Conservation (phyloP, 2,329 filamentous ascomycete species). For the Sclerotiophoma versabilis region DNA sequence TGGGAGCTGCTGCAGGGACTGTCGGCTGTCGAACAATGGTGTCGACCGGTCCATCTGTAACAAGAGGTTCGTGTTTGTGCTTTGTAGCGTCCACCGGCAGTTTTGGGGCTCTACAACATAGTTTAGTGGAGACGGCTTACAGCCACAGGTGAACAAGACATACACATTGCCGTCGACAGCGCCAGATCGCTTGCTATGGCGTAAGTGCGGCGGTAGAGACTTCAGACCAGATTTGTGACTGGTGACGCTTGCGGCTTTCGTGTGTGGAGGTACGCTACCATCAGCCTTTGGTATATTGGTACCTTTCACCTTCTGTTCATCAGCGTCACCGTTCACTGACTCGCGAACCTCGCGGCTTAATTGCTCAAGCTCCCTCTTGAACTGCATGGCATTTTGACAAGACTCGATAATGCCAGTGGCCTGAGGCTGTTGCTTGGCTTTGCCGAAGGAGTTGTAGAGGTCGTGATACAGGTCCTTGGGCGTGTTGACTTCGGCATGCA, state of each 20-base stretch:
- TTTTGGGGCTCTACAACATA: conserved; percentile 4
- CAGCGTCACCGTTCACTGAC: conserved; percentile 15
- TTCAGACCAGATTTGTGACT: conserved; percentile 13
- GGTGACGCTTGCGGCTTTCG: conserved; percentile 3
- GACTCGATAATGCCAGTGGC: conserved; percentile 16
- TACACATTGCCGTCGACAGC: conserved; percentile 6
- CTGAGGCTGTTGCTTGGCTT: conserved; percentile 26
- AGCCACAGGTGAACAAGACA: not conserved
- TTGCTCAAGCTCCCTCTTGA: conserved; percentile 27
- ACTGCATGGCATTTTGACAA: conserved; percentile 19
- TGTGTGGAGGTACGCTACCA: conserved; percentile 15
- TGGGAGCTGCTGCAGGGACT: conserved; percentile 13
- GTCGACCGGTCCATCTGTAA: conserved; percentile 34
- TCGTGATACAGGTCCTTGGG: conserved; percentile 25
- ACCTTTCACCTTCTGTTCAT: conserved; percentile 18
- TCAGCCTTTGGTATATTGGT: conserved; percentile 9
- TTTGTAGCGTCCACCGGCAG: conserved; percentile 1
- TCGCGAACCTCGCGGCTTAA: conserved; percentile 18
- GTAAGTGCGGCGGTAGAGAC: conserved; percentile 31
- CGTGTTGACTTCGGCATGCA: conserved; percentile 24
- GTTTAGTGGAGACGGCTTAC: not conserved
- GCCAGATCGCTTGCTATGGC: conserved; percentile 5
- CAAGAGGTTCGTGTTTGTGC: conserved; percentile 17
- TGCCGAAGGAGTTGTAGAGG: conserved; percentile 31
- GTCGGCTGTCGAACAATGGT: conserved; percentile 4